Base-by-base conservation (phyloP, 2,329 filamentous ascomycete species). In the Pseudopyricularia cyperi region DNA sequence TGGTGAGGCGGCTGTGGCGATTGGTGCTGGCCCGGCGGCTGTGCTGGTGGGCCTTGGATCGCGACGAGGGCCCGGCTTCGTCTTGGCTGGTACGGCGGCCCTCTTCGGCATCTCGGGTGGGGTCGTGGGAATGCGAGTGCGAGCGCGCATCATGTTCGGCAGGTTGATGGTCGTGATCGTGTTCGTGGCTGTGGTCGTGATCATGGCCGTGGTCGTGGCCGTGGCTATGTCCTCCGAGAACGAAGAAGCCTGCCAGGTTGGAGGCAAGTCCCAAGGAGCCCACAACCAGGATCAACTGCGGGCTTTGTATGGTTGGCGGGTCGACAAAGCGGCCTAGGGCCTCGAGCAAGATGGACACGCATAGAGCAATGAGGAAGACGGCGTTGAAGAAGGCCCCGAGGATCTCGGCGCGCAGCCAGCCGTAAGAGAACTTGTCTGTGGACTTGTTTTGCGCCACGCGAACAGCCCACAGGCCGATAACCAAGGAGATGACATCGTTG, bases 321-420 rank as follows among this genome's bases (percentile, higher is more conserved):
- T 97, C 89, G 63, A 97, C 77, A 59, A 98, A 86, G 62, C 93
- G 85, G 61, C 90, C 89, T 55, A 96, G 79, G 15, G 93, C 93
- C 68, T 98, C 93, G 61, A 98, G 82, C 62, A 97, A 87, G 67
- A 98, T 98, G 50, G 91, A 94, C 53, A 98, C 76, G 70, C 93
- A 98, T 8, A 98, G 79, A 7, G 93, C 93, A 63, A 98, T 93
- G 46, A 98, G 76, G 72, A 98, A 98, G 46, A 97, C 91, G 58
- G 93, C 93, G 62, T 98, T 98, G 70, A 97, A 88, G 60, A 97
- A 83, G 48, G 93, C 93, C 62, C 93, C 93, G 6, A 98, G 77
- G 11, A 95, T 97, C 73, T 98, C 93, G 34, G 93, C 93, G 59
- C 93, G 88, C 73, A 97, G 85, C 87, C 90, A 98, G 53, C 93